Percentiles rank a stretch among this genome's conserved stretches.
Evolutionary conservation across 768 basidiomycete genomes (phyloP).

Genomic region (Pholiota microspora): DNA sequence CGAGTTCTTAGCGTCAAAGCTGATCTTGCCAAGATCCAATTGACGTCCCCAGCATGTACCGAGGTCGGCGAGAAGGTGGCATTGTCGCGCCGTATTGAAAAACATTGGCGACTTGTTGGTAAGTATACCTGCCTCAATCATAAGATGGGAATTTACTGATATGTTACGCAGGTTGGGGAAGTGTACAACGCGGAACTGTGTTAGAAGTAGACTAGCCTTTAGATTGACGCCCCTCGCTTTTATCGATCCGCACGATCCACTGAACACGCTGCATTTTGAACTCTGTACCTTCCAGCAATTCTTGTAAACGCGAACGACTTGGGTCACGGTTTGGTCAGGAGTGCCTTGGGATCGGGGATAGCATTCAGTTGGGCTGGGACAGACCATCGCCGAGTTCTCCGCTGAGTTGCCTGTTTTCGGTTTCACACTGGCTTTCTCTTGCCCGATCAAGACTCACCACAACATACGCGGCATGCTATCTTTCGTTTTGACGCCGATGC

Average conservation of each 20-base stretch:
- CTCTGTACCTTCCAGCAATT: neutral
- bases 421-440: no score
- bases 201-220: slow-evolving; percentile 66
- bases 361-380: no score
- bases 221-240: neutral
- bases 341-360: no score
- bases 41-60: slow-evolving; percentile 94
- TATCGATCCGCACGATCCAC: neutral
- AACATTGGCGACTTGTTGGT: slow-evolving; percentile 98
- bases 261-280: neutral
- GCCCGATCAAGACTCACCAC: no score
- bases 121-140: slow-evolving; percentile 30
- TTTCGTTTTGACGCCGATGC: no score
- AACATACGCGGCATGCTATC: no score
- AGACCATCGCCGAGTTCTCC: no score
- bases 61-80: slow-evolving; percentile 99
- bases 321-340: no score
- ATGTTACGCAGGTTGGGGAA: slow-evolving; percentile 54
- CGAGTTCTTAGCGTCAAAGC: slow-evolving; percentile 93
- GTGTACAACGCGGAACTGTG: slow-evolving; percentile 81
- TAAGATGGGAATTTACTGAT: neutral
- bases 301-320: no score
- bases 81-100: slow-evolving; percentile 90
- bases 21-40: slow-evolving; percentile 90
- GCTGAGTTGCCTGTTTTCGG: no score